phyloP scores from a whole-genome alignment of 2,329 filamentous ascomycete genomes.

The Epicoccum nigrum region DNA sequence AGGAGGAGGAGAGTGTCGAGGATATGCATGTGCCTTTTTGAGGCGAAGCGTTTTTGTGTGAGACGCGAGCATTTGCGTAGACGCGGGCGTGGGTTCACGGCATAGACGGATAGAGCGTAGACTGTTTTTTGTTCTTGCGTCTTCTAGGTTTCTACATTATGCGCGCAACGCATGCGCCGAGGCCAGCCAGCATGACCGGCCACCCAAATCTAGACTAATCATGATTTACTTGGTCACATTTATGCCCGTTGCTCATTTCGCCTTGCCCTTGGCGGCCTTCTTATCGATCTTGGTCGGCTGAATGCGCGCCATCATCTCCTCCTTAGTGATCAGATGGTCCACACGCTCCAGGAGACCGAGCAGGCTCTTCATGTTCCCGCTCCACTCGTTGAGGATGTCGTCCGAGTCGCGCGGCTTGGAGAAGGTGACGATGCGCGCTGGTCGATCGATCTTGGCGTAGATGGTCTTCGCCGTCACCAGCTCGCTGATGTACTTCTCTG shows the following conservation, averaged over 20 bases:
- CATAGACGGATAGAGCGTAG: conserved; percentile 15
- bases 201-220: conserved; percentile 43
- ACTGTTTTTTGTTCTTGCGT: too few relatives aligned
- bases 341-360: conserved; percentile 86
- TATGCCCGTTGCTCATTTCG: conserved; percentile 26
- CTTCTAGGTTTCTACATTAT: conserved; percentile 43
- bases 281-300: conserved; percentile 66
- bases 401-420: conserved; percentile 94
- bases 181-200: conserved; percentile 33
- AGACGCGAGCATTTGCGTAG: background rate
- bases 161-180: conserved; percentile 41
- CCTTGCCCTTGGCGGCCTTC: conserved; percentile 48
- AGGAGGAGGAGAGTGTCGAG: conserved; percentile 63
- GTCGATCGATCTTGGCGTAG: conserved; percentile 95
- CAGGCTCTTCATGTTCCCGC: conserved; percentile 94
- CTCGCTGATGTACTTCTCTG: conserved; percentile 98
- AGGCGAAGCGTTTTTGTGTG: too few relatives aligned
- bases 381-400: conserved; percentile 98
- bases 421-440: conserved; percentile 89
- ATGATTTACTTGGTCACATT: conserved; percentile 24
- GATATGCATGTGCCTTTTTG: conserved; percentile 74
- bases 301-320: conserved; percentile 99
- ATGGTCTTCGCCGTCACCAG: conserved; percentile 97
- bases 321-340: conserved; percentile 98
- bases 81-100: conserved; percentile 27